Base-by-base conservation (phyloP, 305 asterid genomes). In the Euphrasia arctica region DNA sequence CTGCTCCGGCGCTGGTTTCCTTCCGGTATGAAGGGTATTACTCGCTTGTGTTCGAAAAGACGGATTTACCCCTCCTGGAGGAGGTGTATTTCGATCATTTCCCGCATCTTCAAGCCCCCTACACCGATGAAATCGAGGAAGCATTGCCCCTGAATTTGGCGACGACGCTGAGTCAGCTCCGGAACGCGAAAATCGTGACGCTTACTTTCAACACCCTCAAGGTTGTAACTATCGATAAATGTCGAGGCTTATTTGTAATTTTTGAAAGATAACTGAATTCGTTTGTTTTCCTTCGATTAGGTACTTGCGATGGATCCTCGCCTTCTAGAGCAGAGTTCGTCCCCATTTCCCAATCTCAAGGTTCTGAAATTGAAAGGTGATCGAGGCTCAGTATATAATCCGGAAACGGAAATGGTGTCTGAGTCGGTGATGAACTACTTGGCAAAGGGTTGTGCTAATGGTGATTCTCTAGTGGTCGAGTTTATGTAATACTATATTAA, bases 21-120 rank as follows among this genome's bases (percentile, higher is more conserved):
- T 72, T 75, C 11, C 29, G 58, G 47, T 76, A 71, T 14, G 68
- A 64, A 52, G 80, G 77, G 11, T 55, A 3, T 18, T 52, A 60
- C 14, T 61, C 74, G 2, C 58, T 71, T 25, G 76, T 41, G 42
- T 75, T 76, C 11, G n/a, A 45, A 0, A 64, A 8, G 54, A 45
- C 50, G 10, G 31, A 72, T 54, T 27, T 65, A 3, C 77, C 70
- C 12, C 18, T 18, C 50, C 50, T 76, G 54, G 67, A 76, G 50
- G 58, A 61, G 1, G 69, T 69, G 15, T 57, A 56, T 41, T 42
- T 68, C 39, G 51, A 65, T 31, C 18, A 34, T 7, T 63, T 5
- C 13, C 41, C 60, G 12, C 14, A 14, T 48, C 5, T 56, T 3
- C 41, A 31, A 47, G 2, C 14, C 0, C 22, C 48, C 5, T 67